Evolutionary conservation across 2,329 filamentous ascomycete species (phyloP), one percentile per base, ranked within the genome.

Genomic region (Knufia fluminis): DNA sequence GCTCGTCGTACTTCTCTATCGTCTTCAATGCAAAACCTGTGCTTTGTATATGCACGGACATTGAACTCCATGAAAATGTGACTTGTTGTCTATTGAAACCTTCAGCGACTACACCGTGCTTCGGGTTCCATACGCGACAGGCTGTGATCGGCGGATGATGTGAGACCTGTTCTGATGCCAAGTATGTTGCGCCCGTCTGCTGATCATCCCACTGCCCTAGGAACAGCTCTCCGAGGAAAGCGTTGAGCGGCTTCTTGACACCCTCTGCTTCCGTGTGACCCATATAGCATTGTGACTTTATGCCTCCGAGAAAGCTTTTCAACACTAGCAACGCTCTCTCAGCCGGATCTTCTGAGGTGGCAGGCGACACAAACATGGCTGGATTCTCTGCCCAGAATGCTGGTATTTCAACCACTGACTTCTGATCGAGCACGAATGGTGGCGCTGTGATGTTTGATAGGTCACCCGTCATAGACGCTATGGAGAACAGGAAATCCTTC

Each of bases 301-400:
- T 75, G 2, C 90, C 95, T 62, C 82, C 90, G 49, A 97, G 71
- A 71, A 96, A 97, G 91, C 91, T 97, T 68, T 91, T 94, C 60
- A 96, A 73, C n/a, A 97, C 91, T 28, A 91, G 74, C 57, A 94
- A 70, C 17, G 87, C 83, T 54, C 91, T 82, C 72, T 88, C 92
- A 60, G 85, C 80, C 0, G 89, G 78, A 64, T 94, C 85, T 46
- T 81, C 61, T 66, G 95, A 89, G 51, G 77, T 75, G 43, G 88
- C 85, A 2, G 91, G 87, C 10, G 90, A 89, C 52, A 88, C 80
- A 59, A 97, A 85, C 53, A 95, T 70, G 16, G 73, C 68, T 2
- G 86, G 86, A 61, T 89, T 83, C 59, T 88, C 85, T 54, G 82
- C 82, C 86, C 86, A 91, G 71, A 89, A 90, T 46, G 83, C 79